Percentiles rank a stretch among this genome's conserved stretches.
Evolutionary conservation across 2,329 filamentous ascomycete genomes (phyloP).

Genomic region (Xylariaceae sp.): DNA sequence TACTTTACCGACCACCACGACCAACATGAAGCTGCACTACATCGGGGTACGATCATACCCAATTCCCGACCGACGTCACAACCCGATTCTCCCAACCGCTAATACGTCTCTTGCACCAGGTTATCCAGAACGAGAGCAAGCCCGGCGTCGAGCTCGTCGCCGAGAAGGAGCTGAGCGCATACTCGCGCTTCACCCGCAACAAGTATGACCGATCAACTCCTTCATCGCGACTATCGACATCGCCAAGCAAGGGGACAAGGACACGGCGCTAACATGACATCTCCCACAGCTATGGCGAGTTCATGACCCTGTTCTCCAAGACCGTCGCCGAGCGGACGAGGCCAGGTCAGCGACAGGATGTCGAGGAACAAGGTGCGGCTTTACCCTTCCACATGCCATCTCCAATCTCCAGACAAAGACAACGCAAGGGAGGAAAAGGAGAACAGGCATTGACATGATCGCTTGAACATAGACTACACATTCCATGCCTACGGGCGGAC

Average conservation of each 20-base stretch:
- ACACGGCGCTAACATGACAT: slow-evolving; percentile 13
- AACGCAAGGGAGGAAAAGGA: neutral
- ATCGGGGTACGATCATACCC: slow-evolving; percentile 63
- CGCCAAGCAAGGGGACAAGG: neutral
- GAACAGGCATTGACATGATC: slow-evolving; percentile 9
- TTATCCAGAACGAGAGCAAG: slow-evolving; percentile 75
- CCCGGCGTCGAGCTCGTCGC: slow-evolving; percentile 72
- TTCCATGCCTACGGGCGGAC: slow-evolving; percentile 76
- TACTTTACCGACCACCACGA: slow-evolving; percentile 3
- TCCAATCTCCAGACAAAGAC: slow-evolving; percentile 1
- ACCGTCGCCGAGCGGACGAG: slow-evolving; percentile 82
- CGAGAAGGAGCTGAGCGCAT: slow-evolving; percentile 74
- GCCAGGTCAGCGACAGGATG: slow-evolving; percentile 77
- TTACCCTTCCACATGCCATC: slow-evolving; percentile 1
- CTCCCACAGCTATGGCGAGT: slow-evolving; percentile 45
- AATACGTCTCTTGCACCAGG: slow-evolving; percentile 42
- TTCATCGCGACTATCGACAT: neutral
- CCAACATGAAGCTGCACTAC: slow-evolving; percentile 79
- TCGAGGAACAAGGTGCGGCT: slow-evolving; percentile 69
- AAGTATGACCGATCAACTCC: slow-evolving; percentile 44
- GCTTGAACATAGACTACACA: slow-evolving; percentile 53
- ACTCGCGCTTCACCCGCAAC: slow-evolving; percentile 73
- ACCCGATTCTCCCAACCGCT: slow-evolving; percentile 3
- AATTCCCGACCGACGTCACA: slow-evolving; percentile 18
- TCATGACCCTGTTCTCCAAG: slow-evolving; percentile 83